phyloP scores from a whole-genome alignment of 352 stramenopile species.

The Phytophthora citrophthora region DNA sequence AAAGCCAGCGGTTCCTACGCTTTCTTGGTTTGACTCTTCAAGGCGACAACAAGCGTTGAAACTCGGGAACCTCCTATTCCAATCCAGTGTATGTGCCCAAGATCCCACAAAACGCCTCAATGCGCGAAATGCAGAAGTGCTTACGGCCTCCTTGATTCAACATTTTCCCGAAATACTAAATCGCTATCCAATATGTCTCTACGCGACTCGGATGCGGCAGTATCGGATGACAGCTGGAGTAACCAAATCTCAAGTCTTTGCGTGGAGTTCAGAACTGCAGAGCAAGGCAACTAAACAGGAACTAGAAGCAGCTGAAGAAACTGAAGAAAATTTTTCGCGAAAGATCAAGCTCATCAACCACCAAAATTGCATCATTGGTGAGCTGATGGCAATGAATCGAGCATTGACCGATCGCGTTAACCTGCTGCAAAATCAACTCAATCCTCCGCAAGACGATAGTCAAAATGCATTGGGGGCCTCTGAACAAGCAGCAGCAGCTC shows the following conservation, averaged over 20 bases:
- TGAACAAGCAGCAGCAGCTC: too few species aligned
- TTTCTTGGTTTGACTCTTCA: constrained; percentile 3
- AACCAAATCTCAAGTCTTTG: constrained; percentile 3
- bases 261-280: constrained; percentile 9
- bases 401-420: not conserved
- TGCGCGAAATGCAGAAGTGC: not conserved
- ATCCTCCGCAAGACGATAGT: not conserved
- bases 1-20: not conserved
- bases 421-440: too few species aligned
- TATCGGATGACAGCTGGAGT: not conserved
- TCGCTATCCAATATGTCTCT: constrained; percentile 7
- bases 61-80: not conserved
- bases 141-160: constrained; percentile 1
- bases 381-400: constrained; percentile 16
- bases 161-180: not conserved
- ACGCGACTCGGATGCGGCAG: not conserved
- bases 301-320: not conserved
- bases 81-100: constrained; percentile 6
- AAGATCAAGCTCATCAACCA: constrained; percentile 8
- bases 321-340: not conserved
- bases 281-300: not conserved
- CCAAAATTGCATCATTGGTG: constrained; percentile 4
- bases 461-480: too few species aligned
- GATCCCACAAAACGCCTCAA: constrained; percentile 4
- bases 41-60: not conserved